A percentile compares a stretch with the other conserved stretches of the same genome.
phyloP scores from a whole-genome alignment of 148 eudicot species.

The Bassia scoparia region DNA sequence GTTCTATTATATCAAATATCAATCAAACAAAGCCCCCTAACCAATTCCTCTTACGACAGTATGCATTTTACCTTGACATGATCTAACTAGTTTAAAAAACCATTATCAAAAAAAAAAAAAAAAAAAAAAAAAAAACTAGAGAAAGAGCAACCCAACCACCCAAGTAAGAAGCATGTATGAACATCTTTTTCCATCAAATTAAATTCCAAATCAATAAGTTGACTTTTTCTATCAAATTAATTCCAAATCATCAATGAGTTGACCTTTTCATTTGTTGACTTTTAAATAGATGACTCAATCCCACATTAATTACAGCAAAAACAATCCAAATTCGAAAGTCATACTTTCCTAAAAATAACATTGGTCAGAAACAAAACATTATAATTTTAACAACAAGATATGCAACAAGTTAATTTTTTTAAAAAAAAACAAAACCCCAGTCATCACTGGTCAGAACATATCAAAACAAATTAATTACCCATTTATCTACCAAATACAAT shows the following conservation, averaged over 20 bases:
- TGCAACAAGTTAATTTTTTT: not conserved
- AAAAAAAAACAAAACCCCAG: not conserved
- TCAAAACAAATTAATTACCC: too few species aligned
- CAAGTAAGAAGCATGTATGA: not conserved
- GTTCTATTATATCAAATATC: too few species aligned
- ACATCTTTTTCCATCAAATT: too few species aligned
- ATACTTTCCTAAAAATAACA: not conserved
- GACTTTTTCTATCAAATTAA: too few species aligned
- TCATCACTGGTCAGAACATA: too few species aligned
- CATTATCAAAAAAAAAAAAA: not conserved
- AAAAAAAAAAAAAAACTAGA: not conserved
- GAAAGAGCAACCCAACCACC: not conserved
- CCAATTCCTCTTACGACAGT: not conserved
- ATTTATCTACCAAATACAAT: too few species aligned
- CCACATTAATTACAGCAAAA: not conserved
- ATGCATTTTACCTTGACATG: not conserved
- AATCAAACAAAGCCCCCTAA: too few species aligned
- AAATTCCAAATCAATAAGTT: not conserved
- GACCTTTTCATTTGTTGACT: slow-evolving; percentile 1
- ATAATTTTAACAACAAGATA: too few species aligned
- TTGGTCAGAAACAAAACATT: too few species aligned
- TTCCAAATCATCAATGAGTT: not conserved
- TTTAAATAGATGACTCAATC: not conserved
- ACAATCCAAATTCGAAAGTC: not conserved
- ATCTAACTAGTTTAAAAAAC: not conserved